Conservation (phyloP, 106 monocot genomes). For the Dendrobium officinale region DNA sequence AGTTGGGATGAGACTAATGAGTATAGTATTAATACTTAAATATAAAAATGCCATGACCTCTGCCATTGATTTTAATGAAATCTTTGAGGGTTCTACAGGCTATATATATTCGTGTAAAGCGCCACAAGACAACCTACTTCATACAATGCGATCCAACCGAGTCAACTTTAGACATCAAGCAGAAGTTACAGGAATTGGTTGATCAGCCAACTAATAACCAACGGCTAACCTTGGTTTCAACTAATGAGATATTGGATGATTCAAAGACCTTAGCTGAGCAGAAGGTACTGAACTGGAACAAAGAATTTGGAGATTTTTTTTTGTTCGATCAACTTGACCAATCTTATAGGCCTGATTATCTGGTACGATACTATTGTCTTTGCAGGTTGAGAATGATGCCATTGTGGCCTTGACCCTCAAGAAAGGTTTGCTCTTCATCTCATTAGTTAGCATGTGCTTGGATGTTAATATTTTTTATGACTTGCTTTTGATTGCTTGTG, state of each 20-base stretch:
- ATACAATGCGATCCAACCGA: conserved; percentile 94
- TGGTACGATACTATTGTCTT: conserved; percentile 2
- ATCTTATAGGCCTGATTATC: not conserved
- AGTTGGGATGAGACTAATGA: not conserved
- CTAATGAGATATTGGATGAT: conserved; percentile 70
- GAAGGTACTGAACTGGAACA: conserved; percentile 36
- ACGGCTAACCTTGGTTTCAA: conserved; percentile 53
- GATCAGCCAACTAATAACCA: conserved; percentile 59
- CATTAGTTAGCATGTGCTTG: not conserved
- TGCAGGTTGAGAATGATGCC: conserved; percentile 91
- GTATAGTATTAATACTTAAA: not conserved
- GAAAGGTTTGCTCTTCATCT: conserved; percentile 46
- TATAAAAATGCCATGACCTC: not conserved
- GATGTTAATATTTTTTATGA: not conserved
- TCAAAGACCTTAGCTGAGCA: conserved; percentile 92
- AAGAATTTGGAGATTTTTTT: not conserved
- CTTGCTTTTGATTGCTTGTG: not conserved
- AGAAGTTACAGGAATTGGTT: conserved; percentile 62
- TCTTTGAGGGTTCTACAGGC: conserved; percentile 39
- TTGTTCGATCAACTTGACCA: not conserved
- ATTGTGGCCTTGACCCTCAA: conserved; percentile 64
- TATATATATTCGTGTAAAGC: conserved; percentile 97
- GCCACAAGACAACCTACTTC: conserved; percentile 84
- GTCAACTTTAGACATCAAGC: conserved; percentile 80
- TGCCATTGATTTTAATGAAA: not conserved